Evolutionary conservation across 495 filamentous ascomycete species (phyloP).

Genomic region (Tuber indicum): DNA sequence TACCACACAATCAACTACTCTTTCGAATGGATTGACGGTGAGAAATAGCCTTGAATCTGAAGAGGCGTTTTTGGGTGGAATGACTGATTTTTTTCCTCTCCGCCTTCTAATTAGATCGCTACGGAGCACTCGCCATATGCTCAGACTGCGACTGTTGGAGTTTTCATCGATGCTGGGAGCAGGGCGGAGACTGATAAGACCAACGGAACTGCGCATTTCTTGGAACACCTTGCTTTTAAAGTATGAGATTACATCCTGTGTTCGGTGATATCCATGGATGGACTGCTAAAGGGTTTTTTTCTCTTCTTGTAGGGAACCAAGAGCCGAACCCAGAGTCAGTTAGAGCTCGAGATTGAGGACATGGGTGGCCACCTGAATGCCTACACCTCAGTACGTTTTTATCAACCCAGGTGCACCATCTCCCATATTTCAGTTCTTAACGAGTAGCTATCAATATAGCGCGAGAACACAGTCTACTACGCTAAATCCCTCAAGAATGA

Average conservation of each 20-base stretch:
- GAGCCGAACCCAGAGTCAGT: conserved; percentile 86
- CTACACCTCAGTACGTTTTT: conserved; percentile 85
- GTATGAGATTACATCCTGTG: conserved; percentile 46
- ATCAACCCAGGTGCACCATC: conserved; percentile 1
- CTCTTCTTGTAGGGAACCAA: conserved; percentile 63
- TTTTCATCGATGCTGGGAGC: conserved; percentile 99
- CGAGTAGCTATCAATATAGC: conserved; percentile 48
- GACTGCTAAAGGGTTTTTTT: conserved; percentile 34
- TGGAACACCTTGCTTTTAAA: conserved; percentile 99
- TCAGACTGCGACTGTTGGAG: conserved; percentile 95
- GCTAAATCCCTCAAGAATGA: conserved; percentile 98
- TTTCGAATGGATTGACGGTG: conserved; percentile 97
- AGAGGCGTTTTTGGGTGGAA: background rate
- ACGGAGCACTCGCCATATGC: conserved; percentile 97
- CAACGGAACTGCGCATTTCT: conserved; percentile 98
- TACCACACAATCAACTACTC: conserved; percentile 88
- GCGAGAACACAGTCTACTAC: conserved; percentile 99
- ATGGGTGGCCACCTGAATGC: conserved; percentile 99
- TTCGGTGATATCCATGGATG: conserved; percentile 2
- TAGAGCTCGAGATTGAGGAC: conserved; percentile 99
- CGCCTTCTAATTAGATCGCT: conserved; percentile 61
- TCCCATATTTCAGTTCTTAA: background rate
- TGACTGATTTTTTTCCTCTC: background rate
- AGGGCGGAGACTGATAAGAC: conserved; percentile 96
- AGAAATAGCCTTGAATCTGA: conserved; percentile 39